Percentiles rank a stretch among this genome's conserved stretches.
phyloP scores from a whole-genome alignment of 176 grass and related monocot species.

The Triticum monococcum region DNA sequence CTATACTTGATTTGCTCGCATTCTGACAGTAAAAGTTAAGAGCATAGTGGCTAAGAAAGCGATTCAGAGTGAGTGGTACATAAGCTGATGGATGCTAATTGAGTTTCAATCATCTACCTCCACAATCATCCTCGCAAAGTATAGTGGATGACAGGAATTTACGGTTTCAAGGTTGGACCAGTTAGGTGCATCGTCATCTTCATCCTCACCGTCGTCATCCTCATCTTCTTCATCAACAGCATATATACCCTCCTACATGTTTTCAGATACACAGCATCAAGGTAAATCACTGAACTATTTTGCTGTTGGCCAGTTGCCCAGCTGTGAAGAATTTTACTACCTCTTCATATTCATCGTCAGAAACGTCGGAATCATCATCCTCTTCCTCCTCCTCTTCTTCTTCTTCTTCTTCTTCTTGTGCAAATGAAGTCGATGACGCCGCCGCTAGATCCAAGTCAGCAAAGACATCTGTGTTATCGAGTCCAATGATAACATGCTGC shows the following conservation, averaged over 20 bases:
- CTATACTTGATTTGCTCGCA: slow-evolving; percentile 53
- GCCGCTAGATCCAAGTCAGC: slow-evolving; percentile 53
- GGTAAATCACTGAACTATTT: background rate
- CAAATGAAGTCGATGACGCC: slow-evolving; percentile 40
- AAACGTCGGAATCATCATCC: slow-evolving; percentile 45
- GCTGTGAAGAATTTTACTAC: slow-evolving; percentile 27
- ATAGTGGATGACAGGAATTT: slow-evolving; percentile 68
- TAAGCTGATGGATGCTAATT: background rate
- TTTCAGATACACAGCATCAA: slow-evolving; percentile 24
- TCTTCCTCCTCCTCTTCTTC: slow-evolving; percentile 37
- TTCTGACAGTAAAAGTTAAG: slow-evolving; percentile 29
- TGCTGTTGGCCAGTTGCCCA: background rate
- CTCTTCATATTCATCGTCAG: slow-evolving; percentile 59
- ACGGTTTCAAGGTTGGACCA: slow-evolving; percentile 92
- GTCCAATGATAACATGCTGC: slow-evolving; percentile 85
- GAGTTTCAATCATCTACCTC: slow-evolving; percentile 44
- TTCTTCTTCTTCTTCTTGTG: slow-evolving; percentile 48
- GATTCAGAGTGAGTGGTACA: background rate
- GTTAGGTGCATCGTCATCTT: slow-evolving; percentile 40
- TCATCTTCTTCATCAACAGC: slow-evolving; percentile 45
- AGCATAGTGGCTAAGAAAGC: background rate
- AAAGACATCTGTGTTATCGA: slow-evolving; percentile 82
- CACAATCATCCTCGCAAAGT: slow-evolving; percentile 79
- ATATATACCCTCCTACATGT: slow-evolving; percentile 53
- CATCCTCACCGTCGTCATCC: slow-evolving; percentile 25